Evolutionary conservation across 345 rosid genomes (phyloP), one percentile per base, ranked within the genome.

Genomic region (Schrenkiella parvula): DNA sequence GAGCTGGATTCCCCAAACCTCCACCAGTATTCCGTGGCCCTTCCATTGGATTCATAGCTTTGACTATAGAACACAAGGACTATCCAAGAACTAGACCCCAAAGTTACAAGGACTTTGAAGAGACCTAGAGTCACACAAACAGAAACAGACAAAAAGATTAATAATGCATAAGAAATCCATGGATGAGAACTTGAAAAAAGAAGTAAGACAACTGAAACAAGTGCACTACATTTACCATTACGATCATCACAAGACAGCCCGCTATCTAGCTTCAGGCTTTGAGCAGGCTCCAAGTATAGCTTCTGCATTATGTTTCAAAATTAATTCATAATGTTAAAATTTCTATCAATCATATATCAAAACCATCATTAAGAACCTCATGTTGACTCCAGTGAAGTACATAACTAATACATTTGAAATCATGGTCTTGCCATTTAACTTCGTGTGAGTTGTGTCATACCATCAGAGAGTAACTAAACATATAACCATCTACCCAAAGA

Each of bases 1-100:
- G n/a, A n/a, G n/a, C n/a, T n/a, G n/a, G n/a, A n/a, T n/a, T n/a
- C n/a, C n/a, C n/a, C n/a, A n/a, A 80, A 74, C 81, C n/a, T n/a
- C n/a, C 85, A 77, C 80, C 48, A 18, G 72, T 71, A 72, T 72
- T 75, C 64, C 76, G 66, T 60, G 74, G 87, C 71, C 93, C 82
- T 86, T 86, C 93, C 91, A 87, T 87, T 60, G 80, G 81, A 71
- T 74, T 66, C 80, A 66, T 81, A 46, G 1, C 68, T 25, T 67
- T 58, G 55, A 53, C 71, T 80, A 2, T 47, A 77, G 8, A 79
- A 66, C 71, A 75, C 65, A 62, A 41, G 15, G 57, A 57, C 56
- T 44, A 35, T 43, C 57, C 72, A 48, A 61, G 51, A 39, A 69
- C 34, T 14, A 18, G 53, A 52, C 35, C 84, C 29, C 50, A 64